phyloP scores from a whole-genome alignment of 2,329 filamentous ascomycete genomes.

The Hypoxylon sp. region DNA sequence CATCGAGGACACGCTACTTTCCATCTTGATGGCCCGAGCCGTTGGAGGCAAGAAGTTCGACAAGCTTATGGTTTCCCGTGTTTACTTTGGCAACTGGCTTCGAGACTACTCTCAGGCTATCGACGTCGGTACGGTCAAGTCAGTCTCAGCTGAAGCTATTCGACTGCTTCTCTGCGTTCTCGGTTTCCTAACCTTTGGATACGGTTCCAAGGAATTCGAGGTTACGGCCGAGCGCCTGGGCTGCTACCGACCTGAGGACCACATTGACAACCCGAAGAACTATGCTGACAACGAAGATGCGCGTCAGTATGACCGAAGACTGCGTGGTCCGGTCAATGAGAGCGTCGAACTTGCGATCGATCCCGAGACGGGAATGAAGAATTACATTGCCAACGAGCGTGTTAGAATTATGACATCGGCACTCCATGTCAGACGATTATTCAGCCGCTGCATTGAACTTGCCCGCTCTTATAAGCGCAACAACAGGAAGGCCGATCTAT shows the following conservation, averaged over 20 bases:
- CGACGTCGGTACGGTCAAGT: slow-evolving; percentile 91
- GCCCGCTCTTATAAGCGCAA: slow-evolving; percentile 77
- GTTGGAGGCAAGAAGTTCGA: slow-evolving; percentile 81
- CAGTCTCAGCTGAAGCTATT: slow-evolving; percentile 90
- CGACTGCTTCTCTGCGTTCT: slow-evolving; percentile 89
- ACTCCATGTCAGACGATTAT: slow-evolving; percentile 78
- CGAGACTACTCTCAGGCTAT: slow-evolving; percentile 94
- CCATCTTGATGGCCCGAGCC: slow-evolving; percentile 69
- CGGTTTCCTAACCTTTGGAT: slow-evolving; percentile 90
- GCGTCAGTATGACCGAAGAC: slow-evolving; percentile 80
- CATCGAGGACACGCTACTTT: slow-evolving; percentile 90
- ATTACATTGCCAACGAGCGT: slow-evolving; percentile 91
- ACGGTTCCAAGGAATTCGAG: slow-evolving; percentile 86
- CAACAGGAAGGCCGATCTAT: slow-evolving; percentile 79
- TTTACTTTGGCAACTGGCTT: slow-evolving; percentile 98
- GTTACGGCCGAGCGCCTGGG: slow-evolving; percentile 83
- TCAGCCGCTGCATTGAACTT: slow-evolving; percentile 81
- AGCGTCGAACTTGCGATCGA: slow-evolving; percentile 83
- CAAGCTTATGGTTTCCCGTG: slow-evolving; percentile 87
- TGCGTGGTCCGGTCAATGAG: slow-evolving; percentile 87
- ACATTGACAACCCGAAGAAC: slow-evolving; percentile 83
- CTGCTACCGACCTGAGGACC: slow-evolving; percentile 84
- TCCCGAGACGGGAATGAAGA: slow-evolving; percentile 82
- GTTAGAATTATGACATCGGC: slow-evolving; percentile 85
- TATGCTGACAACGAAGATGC: slow-evolving; percentile 93